Conservation (phyloP, 208 protist species). For the Wallacemonas sp. region DNA sequence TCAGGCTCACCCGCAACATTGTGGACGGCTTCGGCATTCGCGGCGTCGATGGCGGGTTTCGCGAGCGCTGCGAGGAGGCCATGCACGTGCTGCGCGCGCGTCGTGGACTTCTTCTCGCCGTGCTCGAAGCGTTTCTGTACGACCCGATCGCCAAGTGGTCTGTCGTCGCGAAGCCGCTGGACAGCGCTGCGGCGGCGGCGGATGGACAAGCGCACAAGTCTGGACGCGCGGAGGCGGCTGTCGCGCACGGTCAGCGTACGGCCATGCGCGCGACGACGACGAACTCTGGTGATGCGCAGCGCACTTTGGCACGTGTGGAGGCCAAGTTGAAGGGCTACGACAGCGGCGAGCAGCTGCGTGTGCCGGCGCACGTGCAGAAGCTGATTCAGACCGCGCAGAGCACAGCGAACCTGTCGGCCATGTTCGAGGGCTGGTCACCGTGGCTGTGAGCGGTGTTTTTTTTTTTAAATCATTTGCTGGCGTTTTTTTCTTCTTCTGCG, state of each 20-base stretch:
- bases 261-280: conserved; percentile 36
- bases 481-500: neutral
- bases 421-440: conserved; percentile 86
- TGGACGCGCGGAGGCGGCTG: conserved; percentile 9
- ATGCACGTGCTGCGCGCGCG: conserved; percentile 83
- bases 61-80: conserved; percentile 79
- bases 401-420: conserved; percentile 54
- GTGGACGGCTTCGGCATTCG: conserved; percentile 95
- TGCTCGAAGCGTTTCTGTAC: conserved; percentile 94
- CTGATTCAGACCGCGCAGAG: conserved; percentile 72
- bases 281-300: conserved; percentile 66
- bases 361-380: conserved; percentile 68
- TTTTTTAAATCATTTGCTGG: neutral
- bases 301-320: conserved; percentile 71
- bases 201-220: neutral
- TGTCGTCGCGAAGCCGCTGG: conserved; percentile 23
- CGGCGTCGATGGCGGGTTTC: conserved; percentile 93
- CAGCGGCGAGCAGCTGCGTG: conserved; percentile 58
- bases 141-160: conserved; percentile 96
- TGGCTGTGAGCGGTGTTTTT: conserved; percentile 57
- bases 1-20: conserved; percentile 96
- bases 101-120: conserved; percentile 76
- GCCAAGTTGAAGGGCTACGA: conserved; percentile 90
- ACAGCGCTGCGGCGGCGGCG: neutral
- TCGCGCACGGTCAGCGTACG: neutral